phyloP scores from a whole-genome alignment of 441 rosid genomes.

The Isatis lusitanica region DNA sequence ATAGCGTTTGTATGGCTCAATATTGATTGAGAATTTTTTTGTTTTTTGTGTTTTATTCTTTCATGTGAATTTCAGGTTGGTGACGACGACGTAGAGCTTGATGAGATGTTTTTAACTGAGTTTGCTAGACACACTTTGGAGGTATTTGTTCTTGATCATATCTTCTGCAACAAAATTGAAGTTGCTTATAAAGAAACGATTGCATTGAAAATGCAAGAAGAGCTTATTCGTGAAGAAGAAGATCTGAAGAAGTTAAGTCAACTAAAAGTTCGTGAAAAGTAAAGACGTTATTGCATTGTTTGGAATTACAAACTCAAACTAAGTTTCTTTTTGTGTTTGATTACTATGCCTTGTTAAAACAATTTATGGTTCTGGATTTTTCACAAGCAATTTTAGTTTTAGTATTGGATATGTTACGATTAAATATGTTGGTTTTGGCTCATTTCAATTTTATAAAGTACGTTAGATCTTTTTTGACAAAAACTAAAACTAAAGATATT shows the following conservation, averaged over 20 bases:
- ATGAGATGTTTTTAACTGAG: slow-evolving; percentile 90
- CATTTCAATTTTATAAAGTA: too few species aligned
- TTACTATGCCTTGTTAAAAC: background rate
- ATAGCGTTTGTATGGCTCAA: background rate
- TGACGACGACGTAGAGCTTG: slow-evolving; percentile 71
- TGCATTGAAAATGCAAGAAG: slow-evolving; percentile 86
- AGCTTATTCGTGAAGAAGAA: slow-evolving; percentile 90
- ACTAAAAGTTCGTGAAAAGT: background rate
- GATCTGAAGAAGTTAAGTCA: slow-evolving; percentile 34
- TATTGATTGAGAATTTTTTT: background rate
- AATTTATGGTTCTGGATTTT: background rate
- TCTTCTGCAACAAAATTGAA: slow-evolving; percentile 87
- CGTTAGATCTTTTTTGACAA: too few species aligned
- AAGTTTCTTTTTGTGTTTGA: background rate
- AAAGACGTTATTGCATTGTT: background rate
- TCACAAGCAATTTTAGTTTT: too few species aligned
- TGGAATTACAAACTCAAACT: background rate
- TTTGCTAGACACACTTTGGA: slow-evolving; percentile 91
- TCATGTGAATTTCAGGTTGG: slow-evolving; percentile 47
- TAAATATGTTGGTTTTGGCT: too few species aligned
- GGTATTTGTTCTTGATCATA: slow-evolving; percentile 86
- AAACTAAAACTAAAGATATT: too few species aligned
- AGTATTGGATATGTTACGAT: too few species aligned
- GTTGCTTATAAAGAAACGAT: slow-evolving; percentile 87
- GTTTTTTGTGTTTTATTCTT: slow-evolving; percentile 29